phyloP scores from a whole-genome alignment of 805 yeast species.

The Metschnikowia shivogae region DNA sequence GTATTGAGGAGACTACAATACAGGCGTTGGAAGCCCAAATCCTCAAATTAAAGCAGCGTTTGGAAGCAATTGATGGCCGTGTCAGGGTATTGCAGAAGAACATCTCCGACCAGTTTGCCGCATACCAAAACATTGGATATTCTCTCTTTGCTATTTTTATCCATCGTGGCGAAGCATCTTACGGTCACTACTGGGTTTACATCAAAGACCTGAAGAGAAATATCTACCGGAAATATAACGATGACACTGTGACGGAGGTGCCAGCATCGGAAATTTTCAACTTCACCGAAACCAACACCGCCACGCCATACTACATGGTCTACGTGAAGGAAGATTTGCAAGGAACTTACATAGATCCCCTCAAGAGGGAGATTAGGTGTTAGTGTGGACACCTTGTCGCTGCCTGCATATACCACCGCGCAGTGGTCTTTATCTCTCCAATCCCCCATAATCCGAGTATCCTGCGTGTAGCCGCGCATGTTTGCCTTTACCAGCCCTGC shows the following conservation, averaged over 20 bases:
- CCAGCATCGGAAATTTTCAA: constrained; percentile 61
- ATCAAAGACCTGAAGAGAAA: constrained; percentile 68
- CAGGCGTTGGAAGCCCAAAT: constrained; percentile 46
- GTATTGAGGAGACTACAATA: constrained; percentile 46
- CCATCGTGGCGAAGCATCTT: constrained; percentile 92
- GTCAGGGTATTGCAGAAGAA: constrained; percentile 43
- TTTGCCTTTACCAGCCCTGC: constrained; percentile 1
- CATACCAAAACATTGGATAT: constrained; percentile 64
- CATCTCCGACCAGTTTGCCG: constrained; percentile 58
- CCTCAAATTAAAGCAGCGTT: constrained; percentile 42
- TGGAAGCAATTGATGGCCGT: constrained; percentile 38
- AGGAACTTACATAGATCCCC: constrained; percentile 56
- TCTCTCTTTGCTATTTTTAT: constrained; percentile 87
- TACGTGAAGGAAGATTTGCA: constrained; percentile 65
- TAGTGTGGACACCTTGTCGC: background rate
- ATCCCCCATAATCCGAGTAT: constrained; percentile 2
- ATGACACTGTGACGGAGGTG: constrained; percentile 88
- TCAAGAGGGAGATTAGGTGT: constrained; percentile 42
- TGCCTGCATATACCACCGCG: background rate
- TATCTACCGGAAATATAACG: constrained; percentile 86
- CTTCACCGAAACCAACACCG: constrained; percentile 65
- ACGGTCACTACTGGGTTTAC: constrained; percentile 97
- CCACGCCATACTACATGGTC: constrained; percentile 91
- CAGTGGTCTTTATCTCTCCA: background rate
- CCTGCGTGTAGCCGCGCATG: constrained; percentile 4